phyloP scores from a whole-genome alignment of 768 basidiomycete genomes.

The Xanthoconium stramineum region DNA sequence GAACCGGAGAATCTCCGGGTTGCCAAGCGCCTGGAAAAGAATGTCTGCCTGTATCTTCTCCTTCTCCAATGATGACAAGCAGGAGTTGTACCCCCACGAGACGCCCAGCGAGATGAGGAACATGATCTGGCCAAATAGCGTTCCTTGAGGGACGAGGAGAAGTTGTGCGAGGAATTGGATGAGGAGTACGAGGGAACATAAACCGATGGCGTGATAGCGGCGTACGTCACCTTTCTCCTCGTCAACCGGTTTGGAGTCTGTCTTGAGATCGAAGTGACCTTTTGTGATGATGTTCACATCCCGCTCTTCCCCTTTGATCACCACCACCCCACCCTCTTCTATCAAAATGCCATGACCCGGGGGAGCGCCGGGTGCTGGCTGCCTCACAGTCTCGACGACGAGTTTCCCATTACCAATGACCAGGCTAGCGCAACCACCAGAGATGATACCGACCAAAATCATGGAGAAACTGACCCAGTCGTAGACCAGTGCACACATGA shows the following conservation, averaged over 20 bases:
- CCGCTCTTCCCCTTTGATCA: slow-evolving; percentile 27
- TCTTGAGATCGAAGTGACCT: slow-evolving; percentile 26
- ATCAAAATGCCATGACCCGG: slow-evolving; percentile 30
- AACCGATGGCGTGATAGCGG: slow-evolving; percentile 17
- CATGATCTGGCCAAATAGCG: slow-evolving; percentile 35
- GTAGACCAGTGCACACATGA: not conserved
- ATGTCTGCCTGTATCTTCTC: slow-evolving; percentile 21
- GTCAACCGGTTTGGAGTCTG: not conserved
- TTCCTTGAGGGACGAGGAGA: slow-evolving; percentile 31
- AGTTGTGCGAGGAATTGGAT: slow-evolving; percentile 34
- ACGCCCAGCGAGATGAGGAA: slow-evolving; percentile 29
- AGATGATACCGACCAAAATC: slow-evolving; percentile 33
- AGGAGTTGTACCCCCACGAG: slow-evolving; percentile 36
- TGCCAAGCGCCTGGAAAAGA: slow-evolving; percentile 13
- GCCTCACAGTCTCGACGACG: slow-evolving; percentile 5
- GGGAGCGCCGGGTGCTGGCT: slow-evolving; percentile 21
- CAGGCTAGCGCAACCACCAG: slow-evolving; percentile 26
- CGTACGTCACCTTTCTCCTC: not conserved
- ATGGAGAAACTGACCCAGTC: slow-evolving; percentile 33
- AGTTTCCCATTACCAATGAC: slow-evolving; percentile 19
- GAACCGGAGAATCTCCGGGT: slow-evolving; percentile 12
- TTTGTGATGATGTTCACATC: slow-evolving; percentile 31
- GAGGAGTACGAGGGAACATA: slow-evolving; percentile 27
- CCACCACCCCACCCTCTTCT: slow-evolving; percentile 17
- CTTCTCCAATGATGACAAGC: slow-evolving; percentile 35